Conservation (phyloP, 306 rosid genomes). For the Cicer pinnatifidum region DNA sequence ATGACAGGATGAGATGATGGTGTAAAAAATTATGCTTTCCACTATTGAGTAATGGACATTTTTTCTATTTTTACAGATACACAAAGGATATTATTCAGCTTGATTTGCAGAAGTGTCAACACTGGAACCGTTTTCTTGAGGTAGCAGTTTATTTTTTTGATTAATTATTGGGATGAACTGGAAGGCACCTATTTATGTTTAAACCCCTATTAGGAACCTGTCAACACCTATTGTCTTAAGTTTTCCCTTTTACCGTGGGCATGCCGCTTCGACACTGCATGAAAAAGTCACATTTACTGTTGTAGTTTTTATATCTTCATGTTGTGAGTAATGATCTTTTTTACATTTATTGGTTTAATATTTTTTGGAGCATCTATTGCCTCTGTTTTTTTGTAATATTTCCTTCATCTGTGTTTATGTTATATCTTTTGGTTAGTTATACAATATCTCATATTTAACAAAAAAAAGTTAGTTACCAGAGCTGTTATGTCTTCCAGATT, state of each 20-base stretch:
- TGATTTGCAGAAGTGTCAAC: conserved; percentile 79
- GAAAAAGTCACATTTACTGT: not conserved
- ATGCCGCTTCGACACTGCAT: not conserved
- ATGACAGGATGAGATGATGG: conserved; percentile 2
- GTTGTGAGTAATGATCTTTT: not conserved
- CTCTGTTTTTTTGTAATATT: conserved; percentile 12
- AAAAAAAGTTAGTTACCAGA: conserved; percentile 23
- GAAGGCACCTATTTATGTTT: not conserved
- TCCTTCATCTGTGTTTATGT: not conserved
- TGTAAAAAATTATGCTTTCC: conserved; percentile 23
- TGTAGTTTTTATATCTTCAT: conserved; percentile 16
- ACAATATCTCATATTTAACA: not conserved
- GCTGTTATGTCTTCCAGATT: conserved; percentile 61
- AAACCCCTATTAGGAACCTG: not conserved
- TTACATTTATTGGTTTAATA: conserved; percentile 6
- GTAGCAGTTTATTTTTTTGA: conserved; percentile 43
- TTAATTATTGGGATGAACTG: conserved; percentile 7
- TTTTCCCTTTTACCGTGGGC: not conserved
- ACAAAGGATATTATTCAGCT: conserved; percentile 70
- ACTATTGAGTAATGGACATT: not conserved
- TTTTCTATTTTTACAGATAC: conserved; percentile 53
- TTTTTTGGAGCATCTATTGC: not conserved
- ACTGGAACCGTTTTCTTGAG: conserved; percentile 98
- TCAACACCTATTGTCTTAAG: not conserved
- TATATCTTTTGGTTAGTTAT: conserved; percentile 6